Base-by-base conservation (phyloP, 2,329 filamentous ascomycete species). In the Talaromyces sp. region DNA sequence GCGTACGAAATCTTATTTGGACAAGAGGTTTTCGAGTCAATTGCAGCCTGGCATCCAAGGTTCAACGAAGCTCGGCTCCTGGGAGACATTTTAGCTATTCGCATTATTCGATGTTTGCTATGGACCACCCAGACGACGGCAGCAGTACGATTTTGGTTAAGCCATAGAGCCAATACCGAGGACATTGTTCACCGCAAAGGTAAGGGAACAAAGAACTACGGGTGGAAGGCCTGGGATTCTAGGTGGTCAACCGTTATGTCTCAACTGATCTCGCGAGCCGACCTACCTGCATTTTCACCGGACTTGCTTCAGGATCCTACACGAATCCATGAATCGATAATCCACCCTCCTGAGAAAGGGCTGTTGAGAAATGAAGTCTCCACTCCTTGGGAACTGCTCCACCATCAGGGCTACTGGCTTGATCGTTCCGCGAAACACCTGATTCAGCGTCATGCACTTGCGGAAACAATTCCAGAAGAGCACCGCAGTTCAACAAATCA, bases 21-120 rank as follows among this genome's bases (percentile, higher is more conserved):
- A 18, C 82, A 88, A 31, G 94, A 97, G 69, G 85, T 96, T 6
- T 87, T 97, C 68, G 93, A 96, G 70, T 88, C 89, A 14, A 94
- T 96, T 62, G 89, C 92, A 4, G 93, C 87, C 70, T 97, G 93
- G 93, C 93, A 87, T 67, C 87, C 91, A 16, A 85, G 92, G 63
- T 99, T 94, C 85, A 91, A 96, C 71, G 92, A 98, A 74, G 92
- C 91, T n/a, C 86, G 95, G n/a, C 78, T 95, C 33, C 75, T 98
- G 42, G 89, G 91, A 2, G 95, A 99, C 73, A 78, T 89, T 10
- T 85, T 96, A 65, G 87, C 91, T 0, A 85, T 97, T 58, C 89
- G 94, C 56, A 87, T 89, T 59, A 81, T 98, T 18, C 87, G 94
- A 42, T 95, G 93, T 72, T 81, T 96, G 57, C 77, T 98, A 5